Conservation (phyloP, 2,329 filamentous ascomycete genomes). For the Monilinia polystroma region DNA sequence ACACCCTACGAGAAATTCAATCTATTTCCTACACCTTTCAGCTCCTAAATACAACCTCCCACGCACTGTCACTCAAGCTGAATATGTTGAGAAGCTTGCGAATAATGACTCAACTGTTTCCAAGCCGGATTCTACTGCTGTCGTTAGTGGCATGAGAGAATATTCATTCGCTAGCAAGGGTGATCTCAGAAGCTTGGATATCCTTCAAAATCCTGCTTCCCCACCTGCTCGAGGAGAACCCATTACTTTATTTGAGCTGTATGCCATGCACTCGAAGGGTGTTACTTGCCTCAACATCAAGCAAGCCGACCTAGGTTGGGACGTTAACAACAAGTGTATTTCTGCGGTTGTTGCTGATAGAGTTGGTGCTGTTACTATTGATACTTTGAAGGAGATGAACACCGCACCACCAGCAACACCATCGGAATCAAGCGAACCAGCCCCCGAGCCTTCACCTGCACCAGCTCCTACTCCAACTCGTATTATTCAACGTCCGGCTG, state of each 20-base stretch:
- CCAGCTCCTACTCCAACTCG: slow-evolving; percentile 34
- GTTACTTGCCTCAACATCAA: slow-evolving; percentile 88
- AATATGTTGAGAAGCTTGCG: slow-evolving; percentile 77
- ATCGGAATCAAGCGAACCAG: slow-evolving; percentile 17
- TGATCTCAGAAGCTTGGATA: slow-evolving; percentile 83
- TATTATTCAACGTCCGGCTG: slow-evolving; percentile 34
- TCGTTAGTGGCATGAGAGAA: slow-evolving; percentile 94
- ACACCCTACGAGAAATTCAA: slow-evolving; percentile 93
- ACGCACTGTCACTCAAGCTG: slow-evolving; percentile 78
- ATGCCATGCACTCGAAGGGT: slow-evolving; percentile 95
- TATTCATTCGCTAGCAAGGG: slow-evolving; percentile 89
- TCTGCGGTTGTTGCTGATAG: slow-evolving; percentile 73
- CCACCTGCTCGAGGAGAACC: slow-evolving; percentile 61
- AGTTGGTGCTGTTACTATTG: slow-evolving; percentile 71
- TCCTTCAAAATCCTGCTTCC: slow-evolving; percentile 71
- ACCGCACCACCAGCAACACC: slow-evolving; percentile 25
- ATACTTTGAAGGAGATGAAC: slow-evolving; percentile 54
- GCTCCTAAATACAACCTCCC: slow-evolving; percentile 86
- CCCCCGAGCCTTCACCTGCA: slow-evolving; percentile 26
- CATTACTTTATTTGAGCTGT: slow-evolving; percentile 84
- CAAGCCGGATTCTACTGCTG: slow-evolving; percentile 89
- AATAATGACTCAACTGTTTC: slow-evolving; percentile 71
- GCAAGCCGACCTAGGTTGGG: slow-evolving; percentile 89
- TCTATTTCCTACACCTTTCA: slow-evolving; percentile 95
- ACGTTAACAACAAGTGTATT: slow-evolving; percentile 83